Evolutionary conservation across 73 alveolate genomes (phyloP), one percentile per base, ranked within the genome.

Genomic region (Uronychia binucleata): DNA sequence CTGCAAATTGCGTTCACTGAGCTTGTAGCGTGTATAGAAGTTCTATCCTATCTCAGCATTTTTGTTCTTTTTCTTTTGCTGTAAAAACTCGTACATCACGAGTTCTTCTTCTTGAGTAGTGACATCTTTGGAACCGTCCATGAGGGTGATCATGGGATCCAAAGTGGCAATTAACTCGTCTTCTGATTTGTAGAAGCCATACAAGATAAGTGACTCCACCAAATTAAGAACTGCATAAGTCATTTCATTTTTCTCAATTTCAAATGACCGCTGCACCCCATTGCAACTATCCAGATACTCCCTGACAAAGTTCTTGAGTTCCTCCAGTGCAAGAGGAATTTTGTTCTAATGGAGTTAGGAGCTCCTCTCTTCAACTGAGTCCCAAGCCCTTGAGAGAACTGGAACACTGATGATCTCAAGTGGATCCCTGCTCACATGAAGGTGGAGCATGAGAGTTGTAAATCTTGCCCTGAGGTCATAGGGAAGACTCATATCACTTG

Each of bases 91-190:
- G 32, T 80, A 46, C 27, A 57, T 14, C 26, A 1, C 28, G 28
- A 74, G 89, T 34, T 88, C 90, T 34, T 88, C 94, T 29, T 75
- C 83, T 26, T 30, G 5, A 1, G 87, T 28, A 0, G 86, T 30
- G 30, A 84, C 78, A 46, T 84, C 91, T 26, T 78, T 60, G 27
- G 86, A 77, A 0, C 91, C 91, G 77, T 84, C 91, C 46, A 84
- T 81, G 1, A 84, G 32, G 13, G 85, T 58, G 31, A 84, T 84
- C 77, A 84, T 31, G 1, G 91, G 91, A 29, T 84, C 91, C 28
- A 84, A 32, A 86, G 77, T 57, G 26, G 27, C 86, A 32, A 77
- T 78, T 1, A 84, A 34, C 79, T 83, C 85, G 28, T 77, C 81
- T 33, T 84, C 80, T 0, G 78, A 77, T 28, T 59, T 84, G 33